Evolutionary conservation across 2,329 filamentous ascomycete species (phyloP), one percentile per base, ranked within the genome.

Genomic region (Chaetothyriales sp.): DNA sequence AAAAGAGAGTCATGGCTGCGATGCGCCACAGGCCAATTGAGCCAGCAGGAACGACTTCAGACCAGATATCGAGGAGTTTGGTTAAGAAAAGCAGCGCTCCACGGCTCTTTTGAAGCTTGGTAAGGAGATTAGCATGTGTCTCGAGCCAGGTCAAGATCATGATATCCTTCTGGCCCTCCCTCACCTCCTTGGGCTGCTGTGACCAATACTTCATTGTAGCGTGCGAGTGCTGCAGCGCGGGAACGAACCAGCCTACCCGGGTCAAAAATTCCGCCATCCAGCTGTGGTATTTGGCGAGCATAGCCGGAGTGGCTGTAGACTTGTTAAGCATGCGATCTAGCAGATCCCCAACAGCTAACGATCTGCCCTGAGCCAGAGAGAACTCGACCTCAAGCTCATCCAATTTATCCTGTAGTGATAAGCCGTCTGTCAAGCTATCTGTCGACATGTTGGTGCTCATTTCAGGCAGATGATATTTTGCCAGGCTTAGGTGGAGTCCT

Each of bases 161-260:
- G 39, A 32, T 48, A 44, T 51, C 49, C 20, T 44, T 47, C 18
- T 20, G 36, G 20, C 45, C 49, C 43, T 48, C 44, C 32, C 19
- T 43, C 18, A 49, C 46, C 19, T 47, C 28, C 9, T 44, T 19
- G 5, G 49, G 39, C 12, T 49, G 20, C 43, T 28, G 25, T 20
- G 9, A 22, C 49, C 49, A 54, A 42, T 54, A 49, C 8, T 15
- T 25, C 52, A 54, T 54, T 18, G 49, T 26, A 44, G 43, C 47
- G 47, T 54, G 52, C 19, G 52, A 54, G 45, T 54, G 49, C 19
- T 49, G 36, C 44, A 54, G 46, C 5, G 49, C 46, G 18, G n/a
- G 20, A 15, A 51, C 26, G 22, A 49, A 43, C 10, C 8, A 43
- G 6, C 36, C 44, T 22, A 46, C 9, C 2, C 32, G 20, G 15